These are phyloP conservation scores for Pugionium cornutum DNA, from an alignment of 345 rosid genomes.

Conservation along the genomic window DNA sequence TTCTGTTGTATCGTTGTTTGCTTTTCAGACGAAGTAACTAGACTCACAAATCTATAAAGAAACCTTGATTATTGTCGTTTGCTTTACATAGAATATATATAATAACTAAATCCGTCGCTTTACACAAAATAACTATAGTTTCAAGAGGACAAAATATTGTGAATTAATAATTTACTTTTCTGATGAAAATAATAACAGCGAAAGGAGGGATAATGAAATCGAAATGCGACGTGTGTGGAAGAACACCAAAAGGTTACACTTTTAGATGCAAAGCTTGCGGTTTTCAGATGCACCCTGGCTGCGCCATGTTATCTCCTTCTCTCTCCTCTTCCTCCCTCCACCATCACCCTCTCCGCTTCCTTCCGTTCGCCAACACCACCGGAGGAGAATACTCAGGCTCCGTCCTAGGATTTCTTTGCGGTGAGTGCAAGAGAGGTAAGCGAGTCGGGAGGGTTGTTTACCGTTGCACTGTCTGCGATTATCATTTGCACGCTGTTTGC, in stretches of 20 bases:
- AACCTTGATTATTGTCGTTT: too few species aligned
- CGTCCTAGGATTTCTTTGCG: slow-evolving; percentile 45
- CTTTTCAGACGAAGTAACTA: not conserved
- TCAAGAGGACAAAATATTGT: not conserved
- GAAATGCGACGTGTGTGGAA: slow-evolving; percentile 69
- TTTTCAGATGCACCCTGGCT: slow-evolving; percentile 88
- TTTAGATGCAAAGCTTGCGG: slow-evolving; percentile 70
- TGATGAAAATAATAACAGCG: slow-evolving; percentile 31
- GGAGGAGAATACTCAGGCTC: slow-evolving; percentile 16
- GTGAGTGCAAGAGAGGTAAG: slow-evolving; percentile 63
- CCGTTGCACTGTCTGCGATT: slow-evolving; percentile 69
- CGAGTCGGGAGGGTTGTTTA: slow-evolving; percentile 61
- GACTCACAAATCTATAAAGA: too few species aligned
- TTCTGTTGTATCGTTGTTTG: too few species aligned
- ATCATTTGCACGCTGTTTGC: slow-evolving; percentile 79
- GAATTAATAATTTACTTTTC: not conserved
- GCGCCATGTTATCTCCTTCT: slow-evolving; percentile 65
- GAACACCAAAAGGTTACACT: slow-evolving; percentile 60
- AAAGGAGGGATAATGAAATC: slow-evolving; percentile 73
- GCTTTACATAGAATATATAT: too few species aligned
- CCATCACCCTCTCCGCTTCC: slow-evolving; percentile 57
- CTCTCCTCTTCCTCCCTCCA: slow-evolving; percentile 54
- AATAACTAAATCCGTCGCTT: too few species aligned
- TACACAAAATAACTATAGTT: too few species aligned
- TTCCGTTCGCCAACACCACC: slow-evolving; percentile 33